A percentile compares a stretch with the other conserved stretches of the same genome.
These are phyloP conservation scores for Candolleomyces aberdarensis DNA, from an alignment of 768 basidiomycete species.

Conservation along the genomic window DNA sequence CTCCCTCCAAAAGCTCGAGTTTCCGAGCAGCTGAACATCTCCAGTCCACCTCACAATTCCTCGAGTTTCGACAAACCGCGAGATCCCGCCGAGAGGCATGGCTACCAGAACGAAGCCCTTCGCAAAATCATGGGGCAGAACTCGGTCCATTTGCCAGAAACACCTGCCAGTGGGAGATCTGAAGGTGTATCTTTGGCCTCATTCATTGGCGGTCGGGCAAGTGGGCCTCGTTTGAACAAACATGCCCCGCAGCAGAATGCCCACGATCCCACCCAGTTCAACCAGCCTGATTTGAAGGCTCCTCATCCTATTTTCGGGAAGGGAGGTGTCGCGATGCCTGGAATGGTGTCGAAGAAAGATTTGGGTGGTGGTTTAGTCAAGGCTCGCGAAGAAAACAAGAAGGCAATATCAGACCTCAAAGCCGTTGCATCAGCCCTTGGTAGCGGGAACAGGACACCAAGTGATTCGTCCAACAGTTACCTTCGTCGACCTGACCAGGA, in stretches of 20 bases:
- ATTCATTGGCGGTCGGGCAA: conserved; percentile 77
- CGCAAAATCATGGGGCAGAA: conserved; percentile 42
- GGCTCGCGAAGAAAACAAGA: conserved; percentile 12
- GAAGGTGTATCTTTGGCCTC: conserved; percentile 71
- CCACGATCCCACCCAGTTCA: conserved; percentile 62
- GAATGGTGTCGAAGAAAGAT: conserved; percentile 41
- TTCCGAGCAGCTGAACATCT: conserved; percentile 12
- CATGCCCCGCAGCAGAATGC: conserved; percentile 72
- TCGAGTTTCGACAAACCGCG: conserved; percentile 19
- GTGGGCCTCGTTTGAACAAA: conserved; percentile 69
- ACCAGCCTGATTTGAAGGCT: conserved; percentile 51
- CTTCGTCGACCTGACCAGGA: conserved; percentile 1
- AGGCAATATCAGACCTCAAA: conserved; percentile 1
- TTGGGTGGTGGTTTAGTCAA: conserved; percentile 3
- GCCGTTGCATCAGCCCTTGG: neutral
- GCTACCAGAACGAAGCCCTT: conserved; percentile 42
- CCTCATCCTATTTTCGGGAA: conserved; percentile 78
- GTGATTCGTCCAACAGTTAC: neutral
- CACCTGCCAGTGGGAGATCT: conserved; percentile 25
- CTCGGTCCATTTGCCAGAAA: conserved; percentile 17
- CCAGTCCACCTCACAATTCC: conserved; percentile 11
- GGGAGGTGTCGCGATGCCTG: conserved; percentile 75
- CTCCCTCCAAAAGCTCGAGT: conserved; percentile 10
- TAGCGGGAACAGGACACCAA: neutral
- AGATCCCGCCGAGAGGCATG: conserved; percentile 33